These are phyloP conservation scores for Candida pseudocylindracea DNA, from an alignment of 1,139 yeast genomes.

Conservation along the genomic window DNA sequence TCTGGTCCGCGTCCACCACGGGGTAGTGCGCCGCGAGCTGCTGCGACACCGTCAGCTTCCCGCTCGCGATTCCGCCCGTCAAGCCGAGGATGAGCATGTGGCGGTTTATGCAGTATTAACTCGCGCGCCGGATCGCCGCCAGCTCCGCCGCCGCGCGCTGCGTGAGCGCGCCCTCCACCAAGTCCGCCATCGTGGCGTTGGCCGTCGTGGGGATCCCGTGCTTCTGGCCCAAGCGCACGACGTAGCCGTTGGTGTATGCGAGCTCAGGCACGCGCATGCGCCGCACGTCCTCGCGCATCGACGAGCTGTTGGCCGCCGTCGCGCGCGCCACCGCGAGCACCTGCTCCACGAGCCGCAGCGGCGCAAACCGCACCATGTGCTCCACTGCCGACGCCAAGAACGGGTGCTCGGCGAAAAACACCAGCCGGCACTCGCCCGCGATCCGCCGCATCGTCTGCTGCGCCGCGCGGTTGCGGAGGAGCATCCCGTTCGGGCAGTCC, in stretches of 20 bases:
- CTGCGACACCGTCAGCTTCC: conserved; percentile 77
- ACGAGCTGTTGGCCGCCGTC: conserved; percentile 43
- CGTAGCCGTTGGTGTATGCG: conserved; percentile 58
- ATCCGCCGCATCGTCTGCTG: conserved; percentile 13
- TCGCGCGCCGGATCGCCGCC: neutral
- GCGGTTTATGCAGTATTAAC: too few relatives aligned
- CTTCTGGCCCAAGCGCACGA: conserved; percentile 26
- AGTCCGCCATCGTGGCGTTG: conserved; percentile 19
- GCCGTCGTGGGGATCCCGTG: conserved; percentile 17
- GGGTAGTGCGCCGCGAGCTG: conserved; percentile 26
- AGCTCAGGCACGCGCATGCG: conserved; percentile 48
- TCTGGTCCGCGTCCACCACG: conserved; percentile 72
- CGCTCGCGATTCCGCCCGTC: conserved; percentile 93
- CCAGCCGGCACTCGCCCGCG: conserved; percentile 22
- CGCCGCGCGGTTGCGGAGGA: conserved; percentile 16
- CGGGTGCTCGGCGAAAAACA: conserved; percentile 13
- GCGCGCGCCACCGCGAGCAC: conserved; percentile 22
- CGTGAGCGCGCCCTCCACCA: conserved; percentile 22
- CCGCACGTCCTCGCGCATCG: conserved; percentile 72
- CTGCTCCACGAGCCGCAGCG: conserved; percentile 18
- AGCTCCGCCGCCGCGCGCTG: conserved; percentile 12
- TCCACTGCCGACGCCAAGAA: conserved; percentile 11
- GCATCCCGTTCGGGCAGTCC: conserved; percentile 53
- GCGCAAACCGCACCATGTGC: conserved; percentile 14
- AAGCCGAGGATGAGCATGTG: conserved; percentile 74